Base-by-base conservation (phyloP, 2,329 filamentous ascomycete genomes). In the Drechslerella stenobrocha region DNA sequence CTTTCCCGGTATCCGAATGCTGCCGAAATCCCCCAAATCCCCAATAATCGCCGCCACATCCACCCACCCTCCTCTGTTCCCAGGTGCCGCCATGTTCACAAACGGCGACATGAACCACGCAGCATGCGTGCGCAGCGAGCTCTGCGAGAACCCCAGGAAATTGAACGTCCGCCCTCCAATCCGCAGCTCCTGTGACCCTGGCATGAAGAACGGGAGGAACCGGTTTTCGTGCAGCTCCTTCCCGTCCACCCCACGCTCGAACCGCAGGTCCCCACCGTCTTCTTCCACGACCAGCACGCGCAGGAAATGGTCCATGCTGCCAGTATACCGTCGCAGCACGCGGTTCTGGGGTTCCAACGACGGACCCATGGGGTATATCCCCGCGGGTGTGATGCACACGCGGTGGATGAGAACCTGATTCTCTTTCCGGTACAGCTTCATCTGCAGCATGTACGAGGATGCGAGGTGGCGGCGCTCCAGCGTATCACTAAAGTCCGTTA, bases 131-230 rank as follows among this genome's bases (percentile, higher is more conserved):
- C 88, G 81, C 2, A 92, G 79, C 0, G 88, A 90, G 0, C 88
- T 92, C 74, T 91, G 86, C 0, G 87, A 90, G 75, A 90, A 92
- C 0, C 88, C 88, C 0, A 92, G 78, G 72, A 91, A 92, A 0
- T 77, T 76, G 72, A 84, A 90, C 0, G 75, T 73, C 9, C 84
- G 79, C 0, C 84, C 87, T 1, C 82, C 87, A 53, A 92, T 82
- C 0, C 76, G 73, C 24, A 95, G 82, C 0, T 84, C 85, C 0
- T 79, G 73, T 1, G 77, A 52, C 2, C 53, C 51, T 1, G 56
- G 65, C 45, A 58, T 50, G 75, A 90, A 91, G 0, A 85, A 82
- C 0, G 74, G 71, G 66, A 83, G 82, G 6, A 90, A 79, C 0
- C 70, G 42, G 0, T 82, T 78, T 3, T 82, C 76, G 1, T 80